These are phyloP conservation scores for Torulaspora delbrueckii DNA, from an alignment of 805 yeast genomes.

Conservation along the genomic window DNA sequence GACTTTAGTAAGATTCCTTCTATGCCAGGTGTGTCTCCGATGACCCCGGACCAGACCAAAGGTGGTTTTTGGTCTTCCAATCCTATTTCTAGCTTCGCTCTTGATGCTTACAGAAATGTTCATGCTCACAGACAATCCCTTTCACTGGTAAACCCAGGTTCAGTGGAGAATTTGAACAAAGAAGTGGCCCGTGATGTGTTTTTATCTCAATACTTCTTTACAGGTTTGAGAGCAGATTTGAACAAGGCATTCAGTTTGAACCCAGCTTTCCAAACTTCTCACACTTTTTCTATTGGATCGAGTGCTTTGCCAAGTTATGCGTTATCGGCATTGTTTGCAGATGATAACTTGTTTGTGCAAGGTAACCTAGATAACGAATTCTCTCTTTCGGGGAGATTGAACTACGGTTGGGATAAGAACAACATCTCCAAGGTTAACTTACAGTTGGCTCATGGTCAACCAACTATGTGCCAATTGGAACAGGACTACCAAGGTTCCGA, in stretches of 20 bases:
- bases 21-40: slow-evolving; percentile 52
- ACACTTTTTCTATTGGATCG: slow-evolving; percentile 85
- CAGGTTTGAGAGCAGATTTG: slow-evolving; percentile 94
- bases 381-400: slow-evolving; percentile 80
- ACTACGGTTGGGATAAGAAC: slow-evolving; percentile 82
- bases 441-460: slow-evolving; percentile 85
- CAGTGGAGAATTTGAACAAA: slow-evolving; percentile 86
- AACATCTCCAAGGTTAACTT: slow-evolving; percentile 78
- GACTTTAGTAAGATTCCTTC: slow-evolving; percentile 61
- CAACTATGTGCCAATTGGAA: slow-evolving; percentile 90
- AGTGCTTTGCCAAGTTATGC: slow-evolving; percentile 84
- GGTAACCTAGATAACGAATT: slow-evolving; percentile 87
- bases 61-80: slow-evolving; percentile 66
- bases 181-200: slow-evolving; percentile 94
- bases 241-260: slow-evolving; percentile 84
- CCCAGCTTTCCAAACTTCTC: slow-evolving; percentile 96
- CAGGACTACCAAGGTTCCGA: slow-evolving; percentile 92
- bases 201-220: slow-evolving; percentile 80
- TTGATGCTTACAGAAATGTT: slow-evolving; percentile 68
- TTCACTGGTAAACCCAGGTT: slow-evolving; percentile 87
- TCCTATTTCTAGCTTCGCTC: slow-evolving; percentile 74
- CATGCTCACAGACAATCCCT: slow-evolving; percentile 74
- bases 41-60: slow-evolving; percentile 48
- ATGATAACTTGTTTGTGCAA: slow-evolving; percentile 79
- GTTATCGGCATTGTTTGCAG: slow-evolving; percentile 82